Percentiles rank a stretch among this genome's conserved stretches.
Conservation (phyloP, 208 protist species). For the Tritrichomonas musculus region DNA sequence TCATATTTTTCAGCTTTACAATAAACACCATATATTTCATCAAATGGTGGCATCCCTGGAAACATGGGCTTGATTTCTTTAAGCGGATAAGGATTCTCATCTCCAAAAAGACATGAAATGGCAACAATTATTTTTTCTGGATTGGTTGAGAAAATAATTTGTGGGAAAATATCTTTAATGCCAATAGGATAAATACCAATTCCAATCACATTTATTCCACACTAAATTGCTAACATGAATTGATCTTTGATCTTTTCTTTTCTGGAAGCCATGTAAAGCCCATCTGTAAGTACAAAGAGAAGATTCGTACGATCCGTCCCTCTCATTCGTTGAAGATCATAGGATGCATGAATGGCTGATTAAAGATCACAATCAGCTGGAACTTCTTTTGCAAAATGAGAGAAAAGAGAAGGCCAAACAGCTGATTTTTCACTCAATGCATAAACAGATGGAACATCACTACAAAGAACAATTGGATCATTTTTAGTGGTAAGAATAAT, state of each 20-base stretch:
- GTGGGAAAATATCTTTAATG: not conserved
- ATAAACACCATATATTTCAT: not conserved
- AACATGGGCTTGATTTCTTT: not conserved
- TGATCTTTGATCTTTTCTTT: not conserved
- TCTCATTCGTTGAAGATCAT: not conserved
- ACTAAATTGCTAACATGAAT: not conserved
- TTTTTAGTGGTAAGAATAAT: not conserved
- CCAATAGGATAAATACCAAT: not conserved
- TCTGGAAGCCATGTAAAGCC: not conserved
- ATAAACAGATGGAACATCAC: not conserved
- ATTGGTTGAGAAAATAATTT: not conserved
- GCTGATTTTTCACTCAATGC: not conserved
- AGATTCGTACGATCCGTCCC: not conserved
- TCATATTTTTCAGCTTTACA: not conserved
- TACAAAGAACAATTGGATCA: not conserved
- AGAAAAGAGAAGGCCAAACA: not conserved
- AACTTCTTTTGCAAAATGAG: not conserved
- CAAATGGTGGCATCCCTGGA: not conserved
- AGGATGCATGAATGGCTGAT: not conserved
- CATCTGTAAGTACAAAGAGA: not conserved
- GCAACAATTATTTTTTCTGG: not conserved
- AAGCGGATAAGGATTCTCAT: not conserved
- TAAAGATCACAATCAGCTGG: not conserved
- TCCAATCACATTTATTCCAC: not conserved
- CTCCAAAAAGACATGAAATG: not conserved